phyloP scores from a whole-genome alignment of 495 filamentous ascomycete genomes.

The Aeminium ludgeri region DNA sequence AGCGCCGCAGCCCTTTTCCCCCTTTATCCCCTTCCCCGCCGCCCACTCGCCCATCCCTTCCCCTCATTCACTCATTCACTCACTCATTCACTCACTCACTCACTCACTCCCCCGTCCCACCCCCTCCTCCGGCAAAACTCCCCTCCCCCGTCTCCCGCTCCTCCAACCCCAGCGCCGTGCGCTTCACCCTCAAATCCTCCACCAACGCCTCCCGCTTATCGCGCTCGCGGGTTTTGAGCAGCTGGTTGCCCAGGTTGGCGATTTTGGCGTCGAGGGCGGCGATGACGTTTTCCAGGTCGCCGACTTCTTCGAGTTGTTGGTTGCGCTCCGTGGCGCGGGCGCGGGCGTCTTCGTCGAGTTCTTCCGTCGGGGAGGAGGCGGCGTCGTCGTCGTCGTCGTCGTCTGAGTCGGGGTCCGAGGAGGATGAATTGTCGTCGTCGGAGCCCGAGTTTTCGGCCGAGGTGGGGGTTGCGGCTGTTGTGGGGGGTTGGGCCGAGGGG shows the following conservation, averaged over 20 bases:
- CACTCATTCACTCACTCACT: background rate
- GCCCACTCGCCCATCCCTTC: no score
- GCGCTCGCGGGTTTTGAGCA: constrained; percentile 37
- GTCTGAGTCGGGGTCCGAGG: constrained; percentile 24
- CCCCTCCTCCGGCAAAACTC: background rate
- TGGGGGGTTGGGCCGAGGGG: no score
- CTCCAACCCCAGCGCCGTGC: constrained; percentile 19
- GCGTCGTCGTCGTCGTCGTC: constrained; percentile 33
- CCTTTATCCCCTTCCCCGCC: no score
- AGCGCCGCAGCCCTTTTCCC: no score
- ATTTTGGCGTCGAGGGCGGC: constrained; percentile 30
- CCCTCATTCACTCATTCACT: no score
- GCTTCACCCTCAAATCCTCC: constrained; percentile 42
- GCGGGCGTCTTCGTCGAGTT: constrained; percentile 25
- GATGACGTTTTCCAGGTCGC: constrained; percentile 29
- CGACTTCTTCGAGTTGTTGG: constrained; percentile 37
- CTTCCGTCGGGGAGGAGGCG: constrained; percentile 19
- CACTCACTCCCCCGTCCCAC: background rate
- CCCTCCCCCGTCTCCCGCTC: constrained; percentile 5
- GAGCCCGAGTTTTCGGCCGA: background rate
- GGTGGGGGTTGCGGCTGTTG: constrained; percentile 1
- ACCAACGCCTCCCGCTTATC: constrained; percentile 36
- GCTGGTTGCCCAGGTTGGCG: constrained; percentile 24
- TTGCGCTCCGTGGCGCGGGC: constrained; percentile 30
- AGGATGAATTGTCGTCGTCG: constrained; percentile 15